Conservation (phyloP, 306 rosid species). For the Potentilla sterilis region DNA sequence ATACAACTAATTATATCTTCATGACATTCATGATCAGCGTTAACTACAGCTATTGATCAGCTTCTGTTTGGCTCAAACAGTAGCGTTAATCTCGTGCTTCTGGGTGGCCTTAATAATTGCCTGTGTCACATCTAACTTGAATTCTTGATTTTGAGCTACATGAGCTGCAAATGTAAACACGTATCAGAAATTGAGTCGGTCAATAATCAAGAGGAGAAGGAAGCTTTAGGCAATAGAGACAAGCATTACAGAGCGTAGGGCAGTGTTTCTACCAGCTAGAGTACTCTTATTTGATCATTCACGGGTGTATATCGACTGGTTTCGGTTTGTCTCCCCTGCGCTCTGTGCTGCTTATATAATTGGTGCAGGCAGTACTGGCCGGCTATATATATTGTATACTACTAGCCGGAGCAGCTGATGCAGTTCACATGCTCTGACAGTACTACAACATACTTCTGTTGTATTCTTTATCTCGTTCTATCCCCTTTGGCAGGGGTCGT, state of each 20-base stretch:
- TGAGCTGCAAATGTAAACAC: neutral
- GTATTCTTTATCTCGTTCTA: conserved; percentile 52
- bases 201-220: neutral
- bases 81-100: conserved; percentile 13
- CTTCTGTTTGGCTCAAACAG: neutral
- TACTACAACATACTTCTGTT: conserved; percentile 34
- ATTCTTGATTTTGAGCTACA: conserved; percentile 40
- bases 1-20: neutral
- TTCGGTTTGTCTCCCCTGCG: conserved; percentile 33
- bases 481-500: conserved; percentile 23
- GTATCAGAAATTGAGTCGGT: conserved; percentile 6
- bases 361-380: conserved; percentile 20
- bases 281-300: conserved; percentile 28
- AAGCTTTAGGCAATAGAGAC: conserved; percentile 7
- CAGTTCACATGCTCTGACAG: conserved; percentile 71
- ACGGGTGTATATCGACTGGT: conserved; percentile 60
- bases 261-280: conserved; percentile 8
- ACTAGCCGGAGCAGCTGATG: conserved; percentile 25
- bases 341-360: neutral
- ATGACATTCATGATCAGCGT: neutral
- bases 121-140: conserved; percentile 37
- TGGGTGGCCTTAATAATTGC: conserved; percentile 48
- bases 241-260: conserved; percentile 9
- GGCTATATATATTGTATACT: conserved; percentile 2
- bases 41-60: neutral